Base-by-base conservation (phyloP, 2,329 filamentous ascomycete genomes). In the Microsporum canis region DNA sequence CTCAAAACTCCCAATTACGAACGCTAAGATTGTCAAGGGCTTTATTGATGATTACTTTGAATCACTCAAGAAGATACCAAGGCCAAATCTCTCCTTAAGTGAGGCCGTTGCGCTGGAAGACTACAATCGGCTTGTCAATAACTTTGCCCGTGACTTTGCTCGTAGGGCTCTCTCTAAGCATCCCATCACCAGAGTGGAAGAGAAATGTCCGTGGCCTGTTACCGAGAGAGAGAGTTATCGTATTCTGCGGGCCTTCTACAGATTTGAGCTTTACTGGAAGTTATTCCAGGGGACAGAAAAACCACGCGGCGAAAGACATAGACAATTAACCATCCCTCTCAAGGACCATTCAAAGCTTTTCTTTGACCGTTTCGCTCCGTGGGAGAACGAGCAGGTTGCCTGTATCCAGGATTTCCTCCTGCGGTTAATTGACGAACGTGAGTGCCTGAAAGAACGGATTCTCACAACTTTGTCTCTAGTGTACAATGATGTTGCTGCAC, bases 231-330 rank as follows among this genome's bases (percentile, higher is more conserved):
- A 57, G n/a, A 10, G 5, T 7, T 57, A 41, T 33, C 64, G 64
- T n/a, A 61, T 65, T 33, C 59, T 60, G n/a, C 57, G 58, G 39
- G 61, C 64, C 3, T 60, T 65, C 14, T 64, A 64, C 55, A 57
- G 64, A 43, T 61, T 62, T 31, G 64, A 65, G 27, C 34, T 64
- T 39, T 65, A 61, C 49, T 63, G 60, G 45, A 49, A 60, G 17
- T 14, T 65, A 31, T 64, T 64, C 53, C 57, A 49, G 34, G 23
- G 49, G 3, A 1, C 23, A 3, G n/a, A 34, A 33, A 36, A 23
- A 33, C 8, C 8, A 12, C 34, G 43, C 29, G 33, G 3, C n/a
- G 10, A 10, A 27, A 58, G 56, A n/a, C 17, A 38, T 14, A 12
- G 12, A n/a, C n/a, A 38, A n/a, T 17, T 31, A 33, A 38, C 27